phyloP scores from a whole-genome alignment of 1,139 yeast genomes.

The Blastobotrys indianensis region DNA sequence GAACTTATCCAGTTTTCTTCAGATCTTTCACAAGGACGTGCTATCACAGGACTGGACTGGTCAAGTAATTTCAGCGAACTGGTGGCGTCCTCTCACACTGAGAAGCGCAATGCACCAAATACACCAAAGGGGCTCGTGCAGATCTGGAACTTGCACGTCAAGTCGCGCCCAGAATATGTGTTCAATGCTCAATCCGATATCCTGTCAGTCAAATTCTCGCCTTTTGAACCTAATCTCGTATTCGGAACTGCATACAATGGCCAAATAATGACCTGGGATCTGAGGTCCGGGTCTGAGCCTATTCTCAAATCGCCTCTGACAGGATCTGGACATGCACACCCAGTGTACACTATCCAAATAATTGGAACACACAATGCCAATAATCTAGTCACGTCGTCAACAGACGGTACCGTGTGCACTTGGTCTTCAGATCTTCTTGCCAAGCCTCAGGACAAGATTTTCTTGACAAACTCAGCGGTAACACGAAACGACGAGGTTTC shows the following conservation, averaged over 20 bases:
- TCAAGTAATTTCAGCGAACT: slow-evolving; percentile 41
- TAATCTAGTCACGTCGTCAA: slow-evolving; percentile 37
- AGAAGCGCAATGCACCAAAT: slow-evolving; percentile 22
- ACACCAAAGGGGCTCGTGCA: slow-evolving; percentile 33
- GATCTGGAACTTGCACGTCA: slow-evolving; percentile 40
- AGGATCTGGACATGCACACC: slow-evolving; percentile 39
- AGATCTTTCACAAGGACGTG: slow-evolving; percentile 27
- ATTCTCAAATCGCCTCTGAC: slow-evolving; percentile 32
- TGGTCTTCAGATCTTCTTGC: slow-evolving; percentile 45
- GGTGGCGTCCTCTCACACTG: slow-evolving; percentile 37
- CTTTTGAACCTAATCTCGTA: slow-evolving; percentile 34
- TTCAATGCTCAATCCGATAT: slow-evolving; percentile 45
- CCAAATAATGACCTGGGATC: slow-evolving; percentile 44
- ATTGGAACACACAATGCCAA: slow-evolving; percentile 33
- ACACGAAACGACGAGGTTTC: slow-evolving; percentile 37
- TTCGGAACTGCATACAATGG: slow-evolving; percentile 47
- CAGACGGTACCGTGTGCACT: slow-evolving; percentile 44
- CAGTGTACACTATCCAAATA: slow-evolving; percentile 37
- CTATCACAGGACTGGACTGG: slow-evolving; percentile 40
- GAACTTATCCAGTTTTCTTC: slow-evolving; percentile 26
- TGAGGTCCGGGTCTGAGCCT: slow-evolving; percentile 31
- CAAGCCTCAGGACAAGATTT: slow-evolving; percentile 35
- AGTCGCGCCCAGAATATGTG: slow-evolving; percentile 44
- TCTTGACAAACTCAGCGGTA: slow-evolving; percentile 27
- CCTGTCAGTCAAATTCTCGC: slow-evolving; percentile 37